Percentiles rank a stretch among this genome's conserved stretches.
Conservation (phyloP, 805 yeast species). For the Metschnikowia gruessii region DNA sequence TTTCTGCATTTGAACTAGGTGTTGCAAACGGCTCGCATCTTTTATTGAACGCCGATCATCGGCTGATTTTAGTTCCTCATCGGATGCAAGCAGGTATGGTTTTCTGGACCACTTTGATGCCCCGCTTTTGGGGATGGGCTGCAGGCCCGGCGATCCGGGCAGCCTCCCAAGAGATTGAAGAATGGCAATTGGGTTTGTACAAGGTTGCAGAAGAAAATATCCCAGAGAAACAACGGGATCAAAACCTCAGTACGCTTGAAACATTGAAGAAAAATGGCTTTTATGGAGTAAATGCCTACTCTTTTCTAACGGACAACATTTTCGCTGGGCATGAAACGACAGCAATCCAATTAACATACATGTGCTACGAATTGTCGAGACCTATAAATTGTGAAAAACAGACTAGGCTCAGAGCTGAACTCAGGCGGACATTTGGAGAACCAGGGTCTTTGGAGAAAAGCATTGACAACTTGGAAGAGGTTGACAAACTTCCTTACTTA, state of each 20-base stretch:
- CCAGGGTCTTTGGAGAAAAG: constrained; percentile 21
- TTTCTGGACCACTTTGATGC: constrained; percentile 64
- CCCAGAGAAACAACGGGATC: constrained; percentile 19
- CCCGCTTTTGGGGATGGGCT: constrained; percentile 49
- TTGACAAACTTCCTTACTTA: constrained; percentile 56
- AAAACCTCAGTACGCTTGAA: constrained; percentile 33
- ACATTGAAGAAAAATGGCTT: constrained; percentile 33
- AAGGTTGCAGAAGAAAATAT: constrained; percentile 33
- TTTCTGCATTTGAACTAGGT: constrained; percentile 61
- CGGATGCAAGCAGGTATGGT: constrained; percentile 54
- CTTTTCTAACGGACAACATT: constrained; percentile 54
- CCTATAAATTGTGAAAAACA: constrained; percentile 48
- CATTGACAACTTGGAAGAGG: constrained; percentile 32
- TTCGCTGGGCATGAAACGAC: constrained; percentile 78
- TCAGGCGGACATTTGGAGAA: constrained; percentile 33
- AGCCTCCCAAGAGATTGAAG: constrained; percentile 39
- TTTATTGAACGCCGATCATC: constrained; percentile 35
- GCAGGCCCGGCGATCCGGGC: constrained; percentile 39
- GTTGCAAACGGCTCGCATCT: constrained; percentile 44
- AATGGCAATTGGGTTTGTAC: constrained; percentile 45
- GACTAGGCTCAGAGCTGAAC: constrained; percentile 45
- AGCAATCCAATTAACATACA: constrained; percentile 44
- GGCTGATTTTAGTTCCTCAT: constrained; percentile 43
- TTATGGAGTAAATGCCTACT: constrained; percentile 34
- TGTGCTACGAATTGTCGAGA: constrained; percentile 56